A percentile compares a stretch with the other conserved stretches of the same genome.
These are phyloP conservation scores for Pseudogymnoascus pannorum DNA, from an alignment of 2,329 filamentous ascomycete species.

Conservation along the genomic window DNA sequence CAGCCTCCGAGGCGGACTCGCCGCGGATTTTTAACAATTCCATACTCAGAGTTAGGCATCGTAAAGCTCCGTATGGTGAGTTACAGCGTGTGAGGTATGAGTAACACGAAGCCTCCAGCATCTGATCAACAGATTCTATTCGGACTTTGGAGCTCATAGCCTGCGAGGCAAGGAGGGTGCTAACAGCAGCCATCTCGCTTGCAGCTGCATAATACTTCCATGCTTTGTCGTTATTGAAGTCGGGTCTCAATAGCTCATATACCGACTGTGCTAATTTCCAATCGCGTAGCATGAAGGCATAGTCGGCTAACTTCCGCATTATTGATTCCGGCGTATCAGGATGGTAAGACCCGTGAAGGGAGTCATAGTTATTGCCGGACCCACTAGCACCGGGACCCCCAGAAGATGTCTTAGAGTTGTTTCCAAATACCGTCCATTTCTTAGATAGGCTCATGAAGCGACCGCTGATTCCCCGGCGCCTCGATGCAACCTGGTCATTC, in stretches of 20 bases:
- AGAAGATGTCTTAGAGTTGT: constrained; percentile 39
- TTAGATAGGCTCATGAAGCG: constrained; percentile 93
- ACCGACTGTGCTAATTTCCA: constrained; percentile 89
- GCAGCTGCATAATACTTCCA: constrained; percentile 92
- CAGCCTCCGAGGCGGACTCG: constrained; percentile 74
- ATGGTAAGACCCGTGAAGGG: constrained; percentile 69
- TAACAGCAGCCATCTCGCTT: constrained; percentile 90
- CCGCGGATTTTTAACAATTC: constrained; percentile 79
- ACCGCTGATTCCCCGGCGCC: constrained; percentile 78
- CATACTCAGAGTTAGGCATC: constrained; percentile 66
- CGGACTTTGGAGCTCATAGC: constrained; percentile 67
- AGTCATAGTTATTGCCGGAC: constrained; percentile 66
- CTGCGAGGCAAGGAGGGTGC: constrained; percentile 70
- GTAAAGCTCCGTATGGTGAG: constrained; percentile 70
- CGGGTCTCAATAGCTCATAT: constrained; percentile 80
- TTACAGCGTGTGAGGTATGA: constrained; percentile 84
- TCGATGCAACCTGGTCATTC: constrained; percentile 96
- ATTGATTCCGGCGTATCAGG: constrained; percentile 81
- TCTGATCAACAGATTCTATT: constrained; percentile 72
- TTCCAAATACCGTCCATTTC: constrained; percentile 77
- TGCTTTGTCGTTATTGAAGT: constrained; percentile 92
- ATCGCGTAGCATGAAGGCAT: constrained; percentile 93
- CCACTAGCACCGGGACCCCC: constrained; percentile 47
- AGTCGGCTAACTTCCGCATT: constrained; percentile 89
- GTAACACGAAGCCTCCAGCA: constrained; percentile 85